Conservation (phyloP, 768 basidiomycete species). For the Termitomyces sp. region DNA sequence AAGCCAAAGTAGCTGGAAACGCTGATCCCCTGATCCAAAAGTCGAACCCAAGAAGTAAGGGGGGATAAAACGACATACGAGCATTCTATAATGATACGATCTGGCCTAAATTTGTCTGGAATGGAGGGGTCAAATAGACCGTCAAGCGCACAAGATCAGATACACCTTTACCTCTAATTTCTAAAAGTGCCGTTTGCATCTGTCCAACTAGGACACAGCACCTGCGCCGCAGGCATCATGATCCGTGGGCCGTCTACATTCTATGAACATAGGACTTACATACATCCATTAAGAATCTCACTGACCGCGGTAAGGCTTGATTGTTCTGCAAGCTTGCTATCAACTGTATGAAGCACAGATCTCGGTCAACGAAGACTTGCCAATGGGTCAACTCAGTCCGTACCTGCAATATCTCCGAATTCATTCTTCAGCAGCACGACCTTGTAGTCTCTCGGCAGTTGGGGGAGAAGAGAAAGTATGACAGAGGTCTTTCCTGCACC, state of each 20-base stretch:
- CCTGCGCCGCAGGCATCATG: constrained; percentile 32
- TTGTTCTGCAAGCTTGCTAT: constrained; percentile 85
- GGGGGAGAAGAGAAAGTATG: constrained; percentile 78
- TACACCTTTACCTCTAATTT: constrained; percentile 63
- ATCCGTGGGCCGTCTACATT: background rate
- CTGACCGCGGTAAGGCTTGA: constrained; percentile 82
- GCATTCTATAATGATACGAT: constrained; percentile 93
- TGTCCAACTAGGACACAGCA: constrained; percentile 94
- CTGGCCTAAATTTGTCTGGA: constrained; percentile 75
- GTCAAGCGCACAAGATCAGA: background rate
- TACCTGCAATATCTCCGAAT: constrained; percentile 91
- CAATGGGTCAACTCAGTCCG: background rate
- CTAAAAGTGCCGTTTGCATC: constrained; percentile 86
- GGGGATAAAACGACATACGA: constrained; percentile 52
- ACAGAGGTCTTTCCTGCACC: constrained; percentile 78
- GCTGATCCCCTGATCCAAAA: constrained; percentile 71
- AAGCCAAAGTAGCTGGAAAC: constrained; percentile 92
- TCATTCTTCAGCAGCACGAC: constrained; percentile 94
- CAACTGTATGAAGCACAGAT: constrained; percentile 46
- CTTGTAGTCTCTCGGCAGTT: constrained; percentile 80
- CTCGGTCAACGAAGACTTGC: background rate
- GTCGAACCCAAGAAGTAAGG: background rate
- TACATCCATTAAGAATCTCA: constrained; percentile 95
- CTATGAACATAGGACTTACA: constrained; percentile 44
- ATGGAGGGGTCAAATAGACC: background rate